These are phyloP conservation scores for Penicillium glabrum DNA, from an alignment of 2,329 filamentous ascomycete genomes.

Conservation along the genomic window DNA sequence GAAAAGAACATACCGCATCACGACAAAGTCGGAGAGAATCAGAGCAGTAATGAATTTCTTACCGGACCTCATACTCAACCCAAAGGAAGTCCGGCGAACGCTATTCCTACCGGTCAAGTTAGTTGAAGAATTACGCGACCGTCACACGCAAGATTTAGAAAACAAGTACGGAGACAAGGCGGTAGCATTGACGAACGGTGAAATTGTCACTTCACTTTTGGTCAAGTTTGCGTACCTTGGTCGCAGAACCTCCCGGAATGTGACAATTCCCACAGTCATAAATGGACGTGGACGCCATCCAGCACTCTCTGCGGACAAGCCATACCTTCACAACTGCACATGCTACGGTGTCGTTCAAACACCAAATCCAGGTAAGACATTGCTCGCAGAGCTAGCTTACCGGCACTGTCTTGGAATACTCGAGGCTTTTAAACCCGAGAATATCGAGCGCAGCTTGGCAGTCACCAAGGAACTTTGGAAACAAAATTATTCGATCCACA, in stretches of 20 bases:
- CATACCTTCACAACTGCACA: not conserved
- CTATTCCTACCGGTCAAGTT: not conserved
- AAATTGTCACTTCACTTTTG: not conserved
- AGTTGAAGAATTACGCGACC: not conserved
- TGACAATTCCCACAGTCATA: not conserved
- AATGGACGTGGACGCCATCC: not conserved
- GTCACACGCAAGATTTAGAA: not conserved
- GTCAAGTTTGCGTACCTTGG: not conserved
- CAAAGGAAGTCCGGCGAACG: not conserved
- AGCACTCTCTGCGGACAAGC: not conserved
- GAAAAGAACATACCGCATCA: not conserved
- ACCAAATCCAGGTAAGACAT: not conserved
- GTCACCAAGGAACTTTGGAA: not conserved
- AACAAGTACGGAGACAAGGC: not conserved
- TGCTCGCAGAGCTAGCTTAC: not conserved
- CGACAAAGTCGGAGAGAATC: not conserved
- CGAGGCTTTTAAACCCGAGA: not conserved
- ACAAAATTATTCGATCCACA: not conserved
- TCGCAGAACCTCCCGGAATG: not conserved
- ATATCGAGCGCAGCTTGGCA: not conserved
- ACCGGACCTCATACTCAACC: not conserved
- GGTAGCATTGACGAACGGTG: not conserved
- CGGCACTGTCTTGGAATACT: not conserved
- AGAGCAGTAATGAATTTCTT: not conserved
- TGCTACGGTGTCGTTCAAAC: not conserved